Evolutionary conservation across 2,329 filamentous ascomycete species (phyloP), one percentile per base, ranked within the genome.

Genomic region (Aspergillus pseudonomiae): DNA sequence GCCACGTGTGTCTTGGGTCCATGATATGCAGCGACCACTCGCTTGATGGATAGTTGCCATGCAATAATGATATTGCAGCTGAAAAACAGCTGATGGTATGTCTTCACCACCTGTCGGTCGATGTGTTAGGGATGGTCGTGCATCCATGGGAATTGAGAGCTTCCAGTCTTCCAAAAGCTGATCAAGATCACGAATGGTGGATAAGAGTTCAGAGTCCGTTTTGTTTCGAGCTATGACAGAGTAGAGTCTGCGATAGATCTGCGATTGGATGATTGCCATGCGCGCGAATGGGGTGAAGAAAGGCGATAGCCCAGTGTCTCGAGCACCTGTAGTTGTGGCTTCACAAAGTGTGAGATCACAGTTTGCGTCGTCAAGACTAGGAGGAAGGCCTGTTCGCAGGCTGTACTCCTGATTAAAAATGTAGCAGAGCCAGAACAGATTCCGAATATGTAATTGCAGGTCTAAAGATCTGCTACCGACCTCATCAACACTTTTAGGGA

Each of bases 21-120:
- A 65, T 4, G 53, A 36, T 10, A 46, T 62, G 19, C 64, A 65
- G 14, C 63, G 60, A 34, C 64, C 61, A 10, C 64, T 65, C 2
- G 60, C 56, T 55, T 66, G 64, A n/a, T 66, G 64, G n/a, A 66
- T 66, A 26, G 57, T 57, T 11, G 53, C 46, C 59, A 63, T 60
- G 30, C 62, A 65, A 57, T 65, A 64, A 39, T 65, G 60, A 21
- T 66, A 66, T 21, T 66, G 59, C 26, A 66, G 26, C 10, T 65
- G 36, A 21, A 65, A 41, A 24, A 66, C 7, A n/a, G 60, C 59
- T 7, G 41, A 48, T 3, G 50, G 30, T 9, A 52, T 39, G 10
- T 46, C n/a, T 3, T 36, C 34, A 36, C n/a, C 19, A 11, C 57
- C 30, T 3, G 36, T 57, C 6, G 54, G 26, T 32, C 43, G 58